Percentiles rank a stretch among this genome's conserved stretches.
These are phyloP conservation scores for Penicillium coprophilum DNA, from an alignment of 495 filamentous ascomycete species.

Conservation along the genomic window DNA sequence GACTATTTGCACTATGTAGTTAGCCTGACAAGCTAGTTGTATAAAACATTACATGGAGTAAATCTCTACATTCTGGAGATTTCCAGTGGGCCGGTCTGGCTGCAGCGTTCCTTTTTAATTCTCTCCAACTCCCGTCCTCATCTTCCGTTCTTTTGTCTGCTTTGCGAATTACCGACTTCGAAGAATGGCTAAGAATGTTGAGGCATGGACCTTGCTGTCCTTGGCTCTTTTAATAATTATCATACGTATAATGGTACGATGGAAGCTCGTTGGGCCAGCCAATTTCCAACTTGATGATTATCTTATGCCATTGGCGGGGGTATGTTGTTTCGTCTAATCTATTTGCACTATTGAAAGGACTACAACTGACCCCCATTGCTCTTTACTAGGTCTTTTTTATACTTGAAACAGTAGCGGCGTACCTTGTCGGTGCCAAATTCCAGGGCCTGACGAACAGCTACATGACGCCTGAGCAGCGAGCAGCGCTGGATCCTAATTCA, in stretches of 20 bases:
- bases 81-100: not conserved
- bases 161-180: not conserved
- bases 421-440: constrained; percentile 40
- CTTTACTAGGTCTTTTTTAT: constrained; percentile 28
- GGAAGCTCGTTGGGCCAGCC: constrained; percentile 44
- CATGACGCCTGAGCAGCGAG: constrained; percentile 48
- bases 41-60: not conserved
- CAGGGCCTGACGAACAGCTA: constrained; percentile 50
- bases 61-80: not conserved
- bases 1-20: not conserved
- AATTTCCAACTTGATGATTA: constrained; percentile 56
- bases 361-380: not conserved
- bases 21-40: not conserved
- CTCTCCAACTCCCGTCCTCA: not conserved
- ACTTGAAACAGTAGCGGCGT: constrained; percentile 36
- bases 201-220: constrained; percentile 50
- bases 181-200: constrained; percentile 30
- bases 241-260: constrained; percentile 46
- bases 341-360: not conserved
- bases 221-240: constrained; percentile 45
- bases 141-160: not conserved
- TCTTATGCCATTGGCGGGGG: constrained; percentile 54
- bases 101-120: constrained; percentile 1
- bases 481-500: constrained; percentile 36
- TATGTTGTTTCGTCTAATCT: constrained; percentile 18